phyloP scores from a whole-genome alignment of 768 basidiomycete species.

The Asterophora lycoperdoides region DNA sequence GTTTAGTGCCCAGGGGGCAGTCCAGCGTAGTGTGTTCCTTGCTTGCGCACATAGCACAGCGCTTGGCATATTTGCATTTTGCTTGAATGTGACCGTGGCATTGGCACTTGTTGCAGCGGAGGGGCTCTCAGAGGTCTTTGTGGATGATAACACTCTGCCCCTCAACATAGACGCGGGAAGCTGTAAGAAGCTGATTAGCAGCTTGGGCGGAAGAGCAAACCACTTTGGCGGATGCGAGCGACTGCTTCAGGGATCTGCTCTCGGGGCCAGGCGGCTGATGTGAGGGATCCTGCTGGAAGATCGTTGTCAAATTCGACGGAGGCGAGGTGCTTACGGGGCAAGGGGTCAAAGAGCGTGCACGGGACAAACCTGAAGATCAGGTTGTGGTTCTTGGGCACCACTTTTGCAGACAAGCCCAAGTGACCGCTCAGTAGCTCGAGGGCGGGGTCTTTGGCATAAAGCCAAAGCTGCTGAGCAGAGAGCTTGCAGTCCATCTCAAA shows the following conservation, averaged over 20 bases:
- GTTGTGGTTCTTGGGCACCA: not conserved
- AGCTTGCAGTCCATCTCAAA: too few relatives aligned
- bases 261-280: not conserved
- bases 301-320: too few relatives aligned
- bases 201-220: too few relatives aligned
- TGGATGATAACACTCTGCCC: not conserved
- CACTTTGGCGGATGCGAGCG: not conserved
- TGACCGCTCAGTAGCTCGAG: not conserved
- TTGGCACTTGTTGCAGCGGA: constrained; percentile 6
- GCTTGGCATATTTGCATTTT: not conserved
- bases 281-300: too few relatives aligned
- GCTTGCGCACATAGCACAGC: too few relatives aligned
- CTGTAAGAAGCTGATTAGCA: not conserved
- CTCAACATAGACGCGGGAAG: not conserved
- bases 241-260: not conserved
- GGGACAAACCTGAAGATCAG: constrained; percentile 3
- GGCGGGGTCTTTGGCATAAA: not conserved
- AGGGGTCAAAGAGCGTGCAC: constrained; percentile 1
- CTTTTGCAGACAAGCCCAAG: not conserved
- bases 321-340: too few relatives aligned
- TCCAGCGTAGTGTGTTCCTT: not conserved
- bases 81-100: not conserved
- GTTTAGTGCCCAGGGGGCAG: too few relatives aligned
- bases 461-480: not conserved
- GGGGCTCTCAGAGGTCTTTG: constrained; percentile 5